These are phyloP conservation scores for Pueraria montana DNA, from an alignment of 306 rosid genomes.

Conservation along the genomic window DNA sequence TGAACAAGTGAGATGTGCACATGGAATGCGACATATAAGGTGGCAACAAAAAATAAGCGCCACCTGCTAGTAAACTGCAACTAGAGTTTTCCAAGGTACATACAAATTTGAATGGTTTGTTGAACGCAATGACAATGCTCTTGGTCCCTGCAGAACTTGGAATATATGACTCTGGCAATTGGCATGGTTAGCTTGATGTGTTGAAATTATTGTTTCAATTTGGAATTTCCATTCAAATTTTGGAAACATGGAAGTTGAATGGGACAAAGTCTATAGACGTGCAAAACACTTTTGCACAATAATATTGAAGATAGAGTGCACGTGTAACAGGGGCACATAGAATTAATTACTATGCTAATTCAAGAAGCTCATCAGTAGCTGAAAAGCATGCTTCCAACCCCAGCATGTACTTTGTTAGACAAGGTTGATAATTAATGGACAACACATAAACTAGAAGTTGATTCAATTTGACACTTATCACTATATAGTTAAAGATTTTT, in stretches of 20 bases:
- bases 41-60: not conserved
- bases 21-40: not conserved
- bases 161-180: not conserved
- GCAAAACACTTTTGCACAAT: not conserved
- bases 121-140: not conserved
- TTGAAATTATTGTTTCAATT: not conserved
- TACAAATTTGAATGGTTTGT: not conserved
- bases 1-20: not conserved
- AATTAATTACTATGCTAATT: not conserved
- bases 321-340: not conserved
- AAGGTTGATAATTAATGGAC: not conserved
- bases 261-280: not conserved
- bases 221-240: slow-evolving; percentile 12
- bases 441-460: not conserved
- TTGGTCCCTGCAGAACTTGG: not conserved
- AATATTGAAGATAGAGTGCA: not conserved
- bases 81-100: not conserved
- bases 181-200: not conserved
- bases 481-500: not conserved
- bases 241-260: not conserved
- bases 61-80: not conserved
- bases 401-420: not conserved
- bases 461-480: not conserved
- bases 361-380: not conserved
- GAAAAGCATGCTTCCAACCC: not conserved